Evolutionary conservation across 192 early-diverging fungal species (phyloP).

Genomic region (Gigaspora rosea): DNA sequence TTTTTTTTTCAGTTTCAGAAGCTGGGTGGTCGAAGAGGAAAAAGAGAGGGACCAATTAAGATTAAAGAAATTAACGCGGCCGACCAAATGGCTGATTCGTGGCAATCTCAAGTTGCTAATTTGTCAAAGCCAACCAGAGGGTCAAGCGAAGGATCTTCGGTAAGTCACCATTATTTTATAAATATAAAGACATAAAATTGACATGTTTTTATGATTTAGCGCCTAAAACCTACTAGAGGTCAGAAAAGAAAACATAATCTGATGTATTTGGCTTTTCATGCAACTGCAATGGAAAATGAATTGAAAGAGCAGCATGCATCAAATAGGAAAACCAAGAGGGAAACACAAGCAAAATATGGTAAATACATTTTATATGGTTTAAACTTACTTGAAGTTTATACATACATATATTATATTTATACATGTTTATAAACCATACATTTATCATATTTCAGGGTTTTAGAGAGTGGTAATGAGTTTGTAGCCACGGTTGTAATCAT

Average conservation of each 20-base stretch:
- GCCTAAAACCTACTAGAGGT: conserved; percentile 52
- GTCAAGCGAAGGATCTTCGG: background rate
- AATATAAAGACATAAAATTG: background rate
- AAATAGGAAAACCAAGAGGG: conserved; percentile 62
- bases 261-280: conserved; percentile 74
- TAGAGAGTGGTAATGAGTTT: too few species aligned
- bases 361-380: background rate
- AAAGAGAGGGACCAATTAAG: conserved; percentile 24
- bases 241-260: conserved; percentile 80
- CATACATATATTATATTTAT: background rate
- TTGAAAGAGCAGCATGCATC: conserved; percentile 64
- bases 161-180: background rate
- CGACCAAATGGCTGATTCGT: conserved; percentile 29
- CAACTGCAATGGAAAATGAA: conserved; percentile 64
- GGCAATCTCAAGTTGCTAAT: conserved; percentile 24
- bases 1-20: conserved; percentile 8
- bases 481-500: too few species aligned
- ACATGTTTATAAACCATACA: too few species aligned
- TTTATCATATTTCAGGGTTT: too few species aligned
- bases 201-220: conserved; percentile 32
- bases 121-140: conserved; percentile 16
- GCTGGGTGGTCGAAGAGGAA: conserved; percentile 22
- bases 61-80: conserved; percentile 28
- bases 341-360: conserved; percentile 70
- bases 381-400: background rate